Conservation (phyloP, 1,139 yeast species). For the Magnusiomyces fungicola region DNA sequence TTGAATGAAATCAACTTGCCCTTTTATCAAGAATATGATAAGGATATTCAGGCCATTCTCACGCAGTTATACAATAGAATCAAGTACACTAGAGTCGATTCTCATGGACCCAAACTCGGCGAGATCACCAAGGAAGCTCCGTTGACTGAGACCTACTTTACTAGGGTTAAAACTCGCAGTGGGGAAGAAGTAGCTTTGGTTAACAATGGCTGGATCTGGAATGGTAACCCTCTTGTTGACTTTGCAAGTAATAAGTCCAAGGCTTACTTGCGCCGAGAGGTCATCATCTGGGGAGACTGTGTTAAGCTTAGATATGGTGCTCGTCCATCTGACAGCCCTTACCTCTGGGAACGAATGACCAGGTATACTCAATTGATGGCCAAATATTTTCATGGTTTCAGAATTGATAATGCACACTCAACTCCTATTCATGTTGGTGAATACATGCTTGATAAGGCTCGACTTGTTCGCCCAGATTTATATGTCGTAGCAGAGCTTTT, state of each 20-base stretch:
- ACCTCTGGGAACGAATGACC: slow-evolving; percentile 82
- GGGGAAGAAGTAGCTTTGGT: slow-evolving; percentile 65
- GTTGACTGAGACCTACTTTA: slow-evolving; percentile 79
- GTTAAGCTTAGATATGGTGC: slow-evolving; percentile 83
- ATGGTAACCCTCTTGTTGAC: slow-evolving; percentile 86
- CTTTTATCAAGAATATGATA: slow-evolving; percentile 68
- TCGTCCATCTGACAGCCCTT: slow-evolving; percentile 74
- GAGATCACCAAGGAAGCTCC: slow-evolving; percentile 48
- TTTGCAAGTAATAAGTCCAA: slow-evolving; percentile 76
- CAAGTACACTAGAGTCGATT: slow-evolving; percentile 66
- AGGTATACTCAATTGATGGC: slow-evolving; percentile 71
- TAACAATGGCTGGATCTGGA: slow-evolving; percentile 99
- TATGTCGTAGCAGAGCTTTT: slow-evolving; percentile 93
- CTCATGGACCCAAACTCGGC: slow-evolving; percentile 74
- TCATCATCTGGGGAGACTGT: slow-evolving; percentile 97
- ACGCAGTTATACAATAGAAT: slow-evolving; percentile 69
- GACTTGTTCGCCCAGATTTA: slow-evolving; percentile 72
- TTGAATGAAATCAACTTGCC: slow-evolving; percentile 73
- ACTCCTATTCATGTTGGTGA: slow-evolving; percentile 96
- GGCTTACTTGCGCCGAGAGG: slow-evolving; percentile 85
- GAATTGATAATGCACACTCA: slow-evolving; percentile 93
- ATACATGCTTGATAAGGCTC: slow-evolving; percentile 77
- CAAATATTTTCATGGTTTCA: slow-evolving; percentile 72
- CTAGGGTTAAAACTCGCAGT: slow-evolving; percentile 47
- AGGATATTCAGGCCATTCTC: slow-evolving; percentile 56